These are phyloP conservation scores for Dactylellina leptospora DNA, from an alignment of 2,329 filamentous ascomycete genomes.

Conservation along the genomic window DNA sequence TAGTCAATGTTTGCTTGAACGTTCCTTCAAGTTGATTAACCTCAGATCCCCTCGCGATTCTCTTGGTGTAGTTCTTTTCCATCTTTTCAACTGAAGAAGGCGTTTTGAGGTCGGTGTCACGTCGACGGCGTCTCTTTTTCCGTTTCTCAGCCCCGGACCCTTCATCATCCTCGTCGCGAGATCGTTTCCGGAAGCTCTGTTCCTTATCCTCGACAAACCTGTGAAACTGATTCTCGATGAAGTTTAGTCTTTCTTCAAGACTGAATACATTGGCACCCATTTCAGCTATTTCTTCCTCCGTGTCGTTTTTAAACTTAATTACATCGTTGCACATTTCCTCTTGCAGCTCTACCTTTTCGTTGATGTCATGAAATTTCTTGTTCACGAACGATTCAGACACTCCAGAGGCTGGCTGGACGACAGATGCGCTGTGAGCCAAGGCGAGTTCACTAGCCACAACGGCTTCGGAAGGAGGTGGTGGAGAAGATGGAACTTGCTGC, in stretches of 20 bases:
- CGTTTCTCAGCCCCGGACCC: conserved; percentile 21
- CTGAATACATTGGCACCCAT: conserved; percentile 42
- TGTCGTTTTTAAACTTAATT: conserved; percentile 44
- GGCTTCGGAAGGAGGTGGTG: conserved; percentile 1
- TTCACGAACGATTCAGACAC: conserved; percentile 44
- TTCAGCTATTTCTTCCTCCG: conserved; percentile 40
- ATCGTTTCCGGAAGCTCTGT: conserved; percentile 41
- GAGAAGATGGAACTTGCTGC: conserved; percentile 3
- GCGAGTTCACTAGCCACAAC: not conserved
- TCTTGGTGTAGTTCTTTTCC: conserved; percentile 36
- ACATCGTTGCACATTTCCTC: conserved; percentile 51
- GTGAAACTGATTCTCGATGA: conserved; percentile 34
- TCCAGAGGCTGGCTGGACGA: not conserved
- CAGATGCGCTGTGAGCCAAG: not conserved
- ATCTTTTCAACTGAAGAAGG: conserved; percentile 24
- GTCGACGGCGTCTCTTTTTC: conserved; percentile 25
- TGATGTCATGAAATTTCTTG: conserved; percentile 39
- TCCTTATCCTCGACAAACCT: conserved; percentile 31
- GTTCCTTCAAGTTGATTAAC: conserved; percentile 42
- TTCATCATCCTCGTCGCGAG: conserved; percentile 31
- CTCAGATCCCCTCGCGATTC: conserved; percentile 31
- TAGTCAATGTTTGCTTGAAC: conserved; percentile 44
- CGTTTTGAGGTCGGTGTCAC: conserved; percentile 21
- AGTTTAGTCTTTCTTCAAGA: conserved; percentile 42
- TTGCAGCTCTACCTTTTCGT: conserved; percentile 47